Percentiles rank a stretch among this genome's conserved stretches.
These are phyloP conservation scores for Ammopiptanthus mongolicus DNA, from an alignment of 306 rosid genomes.

Conservation along the genomic window DNA sequence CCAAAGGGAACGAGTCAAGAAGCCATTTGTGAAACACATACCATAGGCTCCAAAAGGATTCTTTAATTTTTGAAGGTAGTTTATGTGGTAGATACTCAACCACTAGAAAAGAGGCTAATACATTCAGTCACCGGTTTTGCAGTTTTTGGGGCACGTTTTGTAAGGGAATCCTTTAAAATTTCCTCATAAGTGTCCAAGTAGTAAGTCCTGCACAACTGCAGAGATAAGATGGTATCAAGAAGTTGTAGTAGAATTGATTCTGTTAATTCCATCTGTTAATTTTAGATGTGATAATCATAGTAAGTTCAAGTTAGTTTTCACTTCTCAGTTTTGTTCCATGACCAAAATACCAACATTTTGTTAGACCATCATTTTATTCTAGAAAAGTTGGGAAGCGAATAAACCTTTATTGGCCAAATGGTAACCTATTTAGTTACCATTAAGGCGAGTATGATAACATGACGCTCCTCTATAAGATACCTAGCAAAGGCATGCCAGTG, in stretches of 20 bases:
- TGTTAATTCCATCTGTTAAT: neutral
- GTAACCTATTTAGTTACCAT: neutral
- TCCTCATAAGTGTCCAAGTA: neutral
- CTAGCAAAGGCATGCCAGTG: neutral
- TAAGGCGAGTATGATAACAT: neutral
- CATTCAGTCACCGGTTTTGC: neutral
- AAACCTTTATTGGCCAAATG: too few relatives aligned
- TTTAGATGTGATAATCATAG: neutral
- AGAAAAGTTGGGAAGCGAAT: neutral
- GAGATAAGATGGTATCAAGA: neutral
- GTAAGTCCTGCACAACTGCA: neutral
- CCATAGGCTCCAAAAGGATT: neutral
- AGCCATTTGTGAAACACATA: neutral
- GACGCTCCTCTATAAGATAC: neutral
- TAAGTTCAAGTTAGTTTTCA: neutral
- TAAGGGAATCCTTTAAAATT: neutral
- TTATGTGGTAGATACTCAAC: neutral
- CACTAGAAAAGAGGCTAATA: neutral
- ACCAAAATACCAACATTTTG: neutral
- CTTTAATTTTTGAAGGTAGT: neutral
- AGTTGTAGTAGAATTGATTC: neutral
- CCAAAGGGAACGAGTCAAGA: neutral
- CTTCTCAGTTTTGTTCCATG: neutral
- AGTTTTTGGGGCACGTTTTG: neutral
- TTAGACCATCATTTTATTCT: neutral